Percentiles rank a stretch among this genome's conserved stretches.
These are phyloP conservation scores for Penicillium nucicola DNA, from an alignment of 495 filamentous ascomycete species.

Conservation along the genomic window DNA sequence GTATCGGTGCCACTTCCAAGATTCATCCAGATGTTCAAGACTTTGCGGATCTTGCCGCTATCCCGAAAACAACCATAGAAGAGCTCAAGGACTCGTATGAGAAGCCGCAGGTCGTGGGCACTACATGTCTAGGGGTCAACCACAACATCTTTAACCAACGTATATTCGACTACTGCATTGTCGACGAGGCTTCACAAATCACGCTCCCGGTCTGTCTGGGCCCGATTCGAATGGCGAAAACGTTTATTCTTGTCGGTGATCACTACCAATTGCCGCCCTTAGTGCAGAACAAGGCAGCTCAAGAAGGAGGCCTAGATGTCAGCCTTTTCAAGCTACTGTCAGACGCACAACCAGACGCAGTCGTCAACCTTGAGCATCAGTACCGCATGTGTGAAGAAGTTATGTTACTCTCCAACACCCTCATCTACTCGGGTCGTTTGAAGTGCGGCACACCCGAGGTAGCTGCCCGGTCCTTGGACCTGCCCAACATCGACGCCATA, in stretches of 20 bases:
- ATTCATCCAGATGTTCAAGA: conserved; percentile 80
- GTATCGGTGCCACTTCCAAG: conserved; percentile 78
- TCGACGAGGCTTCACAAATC: conserved; percentile 97
- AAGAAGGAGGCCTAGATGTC: conserved; percentile 81
- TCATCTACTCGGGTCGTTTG: conserved; percentile 86
- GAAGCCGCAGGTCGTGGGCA: conserved; percentile 82
- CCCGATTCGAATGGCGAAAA: conserved; percentile 89
- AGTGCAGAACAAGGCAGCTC: conserved; percentile 86
- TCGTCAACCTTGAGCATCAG: conserved; percentile 89
- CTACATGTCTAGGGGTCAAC: conserved; percentile 88
- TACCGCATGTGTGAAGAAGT: conserved; percentile 98
- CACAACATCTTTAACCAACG: conserved; percentile 85
- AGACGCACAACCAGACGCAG: conserved; percentile 78
- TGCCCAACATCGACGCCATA: conserved; percentile 60
- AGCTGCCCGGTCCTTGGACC: conserved; percentile 56
- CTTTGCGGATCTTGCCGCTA: conserved; percentile 74
- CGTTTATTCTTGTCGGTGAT: conserved; percentile 92
- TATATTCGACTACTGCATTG: conserved; percentile 95
- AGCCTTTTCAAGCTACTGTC: conserved; percentile 92
- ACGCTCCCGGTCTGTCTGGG: conserved; percentile 91
- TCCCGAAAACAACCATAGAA: conserved; percentile 69
- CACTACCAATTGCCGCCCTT: conserved; percentile 94
- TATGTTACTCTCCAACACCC: conserved; percentile 87
- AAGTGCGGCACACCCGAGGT: conserved; percentile 83
- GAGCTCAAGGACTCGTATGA: conserved; percentile 81